Evolutionary conservation across 2,329 filamentous ascomycete genomes (phyloP).

Genomic region (Drechmeria coniospora): DNA sequence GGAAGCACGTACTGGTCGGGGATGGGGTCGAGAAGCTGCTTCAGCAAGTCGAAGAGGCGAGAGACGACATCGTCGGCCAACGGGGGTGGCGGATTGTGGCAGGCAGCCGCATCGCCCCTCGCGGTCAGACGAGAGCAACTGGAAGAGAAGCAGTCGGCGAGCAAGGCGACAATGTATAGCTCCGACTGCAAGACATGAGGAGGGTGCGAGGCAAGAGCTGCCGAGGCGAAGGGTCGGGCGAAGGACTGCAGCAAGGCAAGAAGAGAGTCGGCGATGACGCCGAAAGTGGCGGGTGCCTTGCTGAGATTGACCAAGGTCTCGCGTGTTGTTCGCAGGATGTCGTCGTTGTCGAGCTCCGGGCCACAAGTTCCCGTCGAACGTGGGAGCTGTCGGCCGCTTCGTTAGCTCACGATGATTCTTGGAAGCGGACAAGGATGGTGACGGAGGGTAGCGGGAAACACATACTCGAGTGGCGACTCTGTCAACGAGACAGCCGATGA

Average conservation of each 20-base stretch:
- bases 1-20: slow-evolving; percentile 41
- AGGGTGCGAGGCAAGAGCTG: slow-evolving; percentile 38
- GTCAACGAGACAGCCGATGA: slow-evolving; percentile 47
- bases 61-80: slow-evolving; percentile 36
- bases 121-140: slow-evolving; percentile 36
- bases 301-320: slow-evolving; percentile 47
- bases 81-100: slow-evolving; percentile 15
- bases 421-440: no score
- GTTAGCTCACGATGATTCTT: not conserved
- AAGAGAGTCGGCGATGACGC: slow-evolving; percentile 39
- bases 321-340: slow-evolving; percentile 44
- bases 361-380: slow-evolving; percentile 4
- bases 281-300: slow-evolving; percentile 33
- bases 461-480: slow-evolving; percentile 46
- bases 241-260: slow-evolving; percentile 44
- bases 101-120: slow-evolving; percentile 8
- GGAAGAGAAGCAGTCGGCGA: slow-evolving; percentile 49
- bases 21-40: slow-evolving; percentile 40
- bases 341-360: slow-evolving; percentile 29
- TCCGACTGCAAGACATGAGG: slow-evolving; percentile 48
- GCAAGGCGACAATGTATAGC: slow-evolving; percentile 45
- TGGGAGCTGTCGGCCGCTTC: slow-evolving; percentile 4
- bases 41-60: slow-evolving; percentile 40
- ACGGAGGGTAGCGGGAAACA: no score
- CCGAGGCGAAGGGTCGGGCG: slow-evolving; percentile 33